Evolutionary conservation across 1,284 basidiomycete species (phyloP), one percentile per base, ranked within the genome.

Genomic region (Tylopilus sp.): DNA sequence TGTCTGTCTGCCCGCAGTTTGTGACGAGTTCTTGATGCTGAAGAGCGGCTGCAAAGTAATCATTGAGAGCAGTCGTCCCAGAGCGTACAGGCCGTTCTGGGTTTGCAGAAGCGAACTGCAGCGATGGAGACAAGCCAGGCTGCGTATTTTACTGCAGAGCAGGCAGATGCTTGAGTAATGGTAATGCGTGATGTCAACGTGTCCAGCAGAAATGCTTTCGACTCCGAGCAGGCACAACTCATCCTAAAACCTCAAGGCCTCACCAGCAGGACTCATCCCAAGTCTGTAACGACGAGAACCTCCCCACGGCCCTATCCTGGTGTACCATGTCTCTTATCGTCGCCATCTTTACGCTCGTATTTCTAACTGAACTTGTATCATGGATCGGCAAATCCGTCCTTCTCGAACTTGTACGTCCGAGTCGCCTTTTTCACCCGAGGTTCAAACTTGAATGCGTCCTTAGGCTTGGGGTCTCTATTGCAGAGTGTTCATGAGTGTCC

Each of bases 311-410:
- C 19, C 31, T 31, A 23, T 31, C 19, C 40, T 11, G 43, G 45
- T 49, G 41, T 45, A 54, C 37, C 40, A 89, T 89, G 87, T 77
- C 86, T 53, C 79, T 96, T 49, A 82, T 92, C 37, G 60, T 92
- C 41, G 79, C 87, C 33, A 87, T 96, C 54, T 91, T 97, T 64
- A 66, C 78, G 21, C 76, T 93, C 52, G 89, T 92, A 26, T 82
- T 95, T 58, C 57, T 89, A 51, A 86, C 89, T 7, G 86, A 94
- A 65, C 72, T 91, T 55, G 78, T 96, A 53, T 80, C 84, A 48
- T 95, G 92, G 92, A 79, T 95, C 50, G 93, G 93, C 44, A 81
- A 91, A 65, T 81, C 86, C 16, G 85, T 89, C 19, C 75, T 97
- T 15, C 77, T 88, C 52, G 86, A 89, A 48, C 66, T 84, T 51